phyloP scores from a whole-genome alignment of 176 grass and related monocot species.

The Triticum dicoccoides region DNA sequence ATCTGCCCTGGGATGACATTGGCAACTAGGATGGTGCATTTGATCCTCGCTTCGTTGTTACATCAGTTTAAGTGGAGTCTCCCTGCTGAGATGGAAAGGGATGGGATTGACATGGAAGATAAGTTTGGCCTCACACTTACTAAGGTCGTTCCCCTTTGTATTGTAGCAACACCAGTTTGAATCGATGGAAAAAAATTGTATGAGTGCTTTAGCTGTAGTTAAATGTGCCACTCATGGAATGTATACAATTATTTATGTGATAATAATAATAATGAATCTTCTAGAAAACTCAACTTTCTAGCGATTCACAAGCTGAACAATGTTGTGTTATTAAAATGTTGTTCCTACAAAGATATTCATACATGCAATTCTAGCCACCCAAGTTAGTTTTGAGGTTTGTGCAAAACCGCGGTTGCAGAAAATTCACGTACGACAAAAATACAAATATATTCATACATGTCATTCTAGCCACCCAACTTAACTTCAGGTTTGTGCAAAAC shows the following conservation, averaged over 20 bases:
- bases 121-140: conserved; percentile 33
- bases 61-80: conserved; percentile 36
- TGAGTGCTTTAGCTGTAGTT: background rate
- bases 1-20: conserved; percentile 49
- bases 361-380: no score
- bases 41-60: conserved; percentile 34
- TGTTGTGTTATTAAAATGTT: no score
- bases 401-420: no score
- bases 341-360: no score
- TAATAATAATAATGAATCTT: no score
- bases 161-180: conserved; percentile 25
- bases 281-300: no score
- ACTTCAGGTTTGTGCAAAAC: no score
- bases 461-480: no score
- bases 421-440: no score
- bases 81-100: background rate
- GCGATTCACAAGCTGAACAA: no score
- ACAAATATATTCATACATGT: no score
- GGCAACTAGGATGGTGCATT: conserved; percentile 36
- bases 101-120: conserved; percentile 43
- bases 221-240: background rate
- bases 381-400: no score
- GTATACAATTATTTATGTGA: background rate
- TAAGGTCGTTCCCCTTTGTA: conserved; percentile 26
- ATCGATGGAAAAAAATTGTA: background rate